These are phyloP conservation scores for Betula pendula DNA, from an alignment of 306 rosid genomes.

Conservation along the genomic window DNA sequence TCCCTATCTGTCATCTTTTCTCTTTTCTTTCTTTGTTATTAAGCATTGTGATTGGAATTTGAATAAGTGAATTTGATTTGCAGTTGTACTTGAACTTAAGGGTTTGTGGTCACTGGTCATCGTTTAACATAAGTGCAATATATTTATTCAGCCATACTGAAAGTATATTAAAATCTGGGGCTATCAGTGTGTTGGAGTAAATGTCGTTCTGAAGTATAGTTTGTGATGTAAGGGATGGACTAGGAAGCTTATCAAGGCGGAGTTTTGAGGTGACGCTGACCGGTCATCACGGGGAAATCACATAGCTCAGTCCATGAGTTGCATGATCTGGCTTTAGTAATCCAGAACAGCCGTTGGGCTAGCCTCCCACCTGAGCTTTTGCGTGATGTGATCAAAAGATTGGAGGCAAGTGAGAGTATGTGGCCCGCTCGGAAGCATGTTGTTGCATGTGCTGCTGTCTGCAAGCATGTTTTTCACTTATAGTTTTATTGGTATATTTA, in stretches of 20 bases:
- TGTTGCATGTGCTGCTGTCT: constrained; percentile 81
- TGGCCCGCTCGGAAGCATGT: constrained; percentile 89
- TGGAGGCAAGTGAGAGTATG: constrained; percentile 78
- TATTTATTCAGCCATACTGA: constrained; percentile 17
- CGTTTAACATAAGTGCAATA: constrained; percentile 26
- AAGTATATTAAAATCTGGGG: constrained; percentile 34
- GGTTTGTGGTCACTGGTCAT: constrained; percentile 20
- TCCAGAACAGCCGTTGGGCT: constrained; percentile 79
- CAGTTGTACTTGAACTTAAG: constrained; percentile 39
- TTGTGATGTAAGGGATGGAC: constrained; percentile 81
- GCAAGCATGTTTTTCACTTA: too few relatives aligned
- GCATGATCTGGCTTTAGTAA: constrained; percentile 39
- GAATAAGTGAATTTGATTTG: constrained; percentile 46
- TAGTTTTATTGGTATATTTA: too few relatives aligned
- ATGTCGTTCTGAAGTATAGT: constrained; percentile 96
- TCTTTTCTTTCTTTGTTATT: constrained; percentile 48
- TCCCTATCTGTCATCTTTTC: constrained; percentile 46
- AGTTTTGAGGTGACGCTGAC: constrained; percentile 79
- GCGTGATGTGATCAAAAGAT: constrained; percentile 72
- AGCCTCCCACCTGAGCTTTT: constrained; percentile 86
- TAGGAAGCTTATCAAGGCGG: constrained; percentile 85
- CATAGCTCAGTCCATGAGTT: constrained; percentile 68
- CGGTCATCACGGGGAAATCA: constrained; percentile 69
- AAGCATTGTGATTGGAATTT: constrained; percentile 45
- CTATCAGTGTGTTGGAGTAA: constrained; percentile 33